Base-by-base conservation (phyloP, 176 grass and related monocot species). In the Hordeum marinum region DNA sequence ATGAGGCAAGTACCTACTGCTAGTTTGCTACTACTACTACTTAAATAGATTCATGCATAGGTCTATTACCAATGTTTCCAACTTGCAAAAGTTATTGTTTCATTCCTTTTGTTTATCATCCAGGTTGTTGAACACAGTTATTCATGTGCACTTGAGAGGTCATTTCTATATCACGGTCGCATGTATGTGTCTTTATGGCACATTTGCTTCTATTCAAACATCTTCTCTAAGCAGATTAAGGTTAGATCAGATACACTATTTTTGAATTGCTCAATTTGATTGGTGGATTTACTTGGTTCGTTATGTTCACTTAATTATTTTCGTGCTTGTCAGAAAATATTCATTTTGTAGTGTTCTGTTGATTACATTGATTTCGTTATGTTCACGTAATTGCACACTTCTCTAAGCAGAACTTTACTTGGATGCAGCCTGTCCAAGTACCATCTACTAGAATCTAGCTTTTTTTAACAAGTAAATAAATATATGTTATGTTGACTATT, bases 171-270 rank as follows among this genome's bases (percentile, higher is more conserved):
- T 82, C 96, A 99, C 10, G 96, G 96, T 5, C 88, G 96, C 45
- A 96, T 99, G 86, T 99, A 99, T 92, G 88, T 99, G 24, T 99
- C 96, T 68, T 91, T 91, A 36, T 99, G 96, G 96, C 96, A 99
- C 79, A 99, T 99, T 79, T 99, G 96, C 89, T 99, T 99, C 85
- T 90, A 99, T 94, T 99, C 96, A 31, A 99, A 99, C 54, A 88
- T 99, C 66, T 99, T 99, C 69, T 92, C 88, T 79, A 99, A 99
- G 79, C 91, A 99, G 84, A 96, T 99, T 27, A 99, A 99, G 96
- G 96, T 99, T 89, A 79, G 84, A 15, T 82, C 81, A 59, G 54
- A 66, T 43, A 66, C 82, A 25, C 40, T 63, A 4, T 7, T 57
- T 77, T 67, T 62, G 18, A 82, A 5, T 42, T 82, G 18, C 35